Evolutionary conservation across 2,329 filamentous ascomycete genomes (phyloP).

Genomic region (Pezicula carpinea): DNA sequence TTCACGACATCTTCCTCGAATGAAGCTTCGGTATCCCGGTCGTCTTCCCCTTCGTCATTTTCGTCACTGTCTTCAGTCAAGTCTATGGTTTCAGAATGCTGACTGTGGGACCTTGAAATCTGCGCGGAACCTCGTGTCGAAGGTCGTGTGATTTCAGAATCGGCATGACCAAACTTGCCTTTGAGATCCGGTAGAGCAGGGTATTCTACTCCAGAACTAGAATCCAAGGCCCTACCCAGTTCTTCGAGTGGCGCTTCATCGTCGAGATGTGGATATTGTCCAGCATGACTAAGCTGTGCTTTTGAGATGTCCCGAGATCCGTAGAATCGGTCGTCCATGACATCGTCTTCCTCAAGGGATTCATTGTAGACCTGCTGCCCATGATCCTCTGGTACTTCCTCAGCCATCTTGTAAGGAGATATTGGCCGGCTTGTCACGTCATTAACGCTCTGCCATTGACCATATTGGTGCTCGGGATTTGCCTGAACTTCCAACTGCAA

Average conservation of each 20-base stretch:
- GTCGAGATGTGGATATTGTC: slow-evolving; percentile 13
- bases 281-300: not conserved
- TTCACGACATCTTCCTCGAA: not conserved
- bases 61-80: slow-evolving; percentile 21
- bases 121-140: slow-evolving; percentile 1
- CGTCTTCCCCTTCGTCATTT: slow-evolving; percentile 10
- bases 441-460: slow-evolving; percentile 14
- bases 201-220: not conserved
- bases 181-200: not conserved
- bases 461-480: slow-evolving; percentile 13
- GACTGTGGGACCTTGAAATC: slow-evolving; percentile 20
- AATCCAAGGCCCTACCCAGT: not conserved
- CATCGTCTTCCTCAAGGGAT: slow-evolving; percentile 6
- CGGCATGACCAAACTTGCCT: slow-evolving; percentile 1
- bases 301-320: not conserved
- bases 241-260: slow-evolving; percentile 3
- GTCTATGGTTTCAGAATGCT: slow-evolving; percentile 19
- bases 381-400: slow-evolving; percentile 3
- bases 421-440: slow-evolving; percentile 6
- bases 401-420: slow-evolving; percentile 5
- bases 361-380: slow-evolving; percentile 12
- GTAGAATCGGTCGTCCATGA: slow-evolving; percentile 1
- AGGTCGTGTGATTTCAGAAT: too few relatives aligned
- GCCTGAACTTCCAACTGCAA: slow-evolving; percentile 1
- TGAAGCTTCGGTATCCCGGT: slow-evolving; percentile 5